phyloP scores from a whole-genome alignment of 768 basidiomycete species.

The Naematelia encephala region DNA sequence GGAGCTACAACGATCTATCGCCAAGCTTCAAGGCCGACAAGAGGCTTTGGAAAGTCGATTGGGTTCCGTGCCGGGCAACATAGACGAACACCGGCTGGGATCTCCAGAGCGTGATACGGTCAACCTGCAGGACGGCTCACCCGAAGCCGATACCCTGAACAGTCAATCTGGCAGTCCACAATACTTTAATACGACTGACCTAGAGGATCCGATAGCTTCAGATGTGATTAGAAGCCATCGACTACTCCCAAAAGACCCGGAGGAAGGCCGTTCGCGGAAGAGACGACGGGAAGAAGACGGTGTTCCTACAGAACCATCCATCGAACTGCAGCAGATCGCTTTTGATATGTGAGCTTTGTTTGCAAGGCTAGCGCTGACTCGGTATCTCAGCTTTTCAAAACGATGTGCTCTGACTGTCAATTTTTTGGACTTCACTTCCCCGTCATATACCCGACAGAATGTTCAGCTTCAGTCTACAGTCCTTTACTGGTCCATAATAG shows the following conservation, averaged over 20 bases:
- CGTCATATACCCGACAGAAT: neutral
- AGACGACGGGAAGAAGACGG: neutral
- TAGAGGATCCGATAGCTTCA: neutral
- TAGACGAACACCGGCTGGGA: neutral
- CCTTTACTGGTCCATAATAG: neutral
- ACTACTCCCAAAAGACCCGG: neutral
- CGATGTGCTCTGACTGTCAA: constrained; percentile 1
- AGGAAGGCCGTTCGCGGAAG: neutral
- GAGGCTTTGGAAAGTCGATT: neutral
- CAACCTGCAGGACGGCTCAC: neutral
- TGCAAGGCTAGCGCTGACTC: neutral
- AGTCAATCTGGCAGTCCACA: neutral
- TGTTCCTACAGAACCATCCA: neutral
- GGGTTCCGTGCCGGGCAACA: neutral
- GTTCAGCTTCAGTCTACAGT: neutral
- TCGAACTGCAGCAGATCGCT: constrained; percentile 1
- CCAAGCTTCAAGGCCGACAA: neutral
- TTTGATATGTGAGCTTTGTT: neutral
- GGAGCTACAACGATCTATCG: neutral
- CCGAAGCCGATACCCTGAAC: neutral
- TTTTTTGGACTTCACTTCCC: neutral
- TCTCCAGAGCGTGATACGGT: neutral
- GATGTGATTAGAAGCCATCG: constrained; percentile 2
- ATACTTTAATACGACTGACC: neutral
- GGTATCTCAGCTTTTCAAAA: neutral